Evolutionary conservation across 2,329 filamentous ascomycete genomes (phyloP), one percentile per base, ranked within the genome.

Genomic region (Neofusicoccum ribis): DNA sequence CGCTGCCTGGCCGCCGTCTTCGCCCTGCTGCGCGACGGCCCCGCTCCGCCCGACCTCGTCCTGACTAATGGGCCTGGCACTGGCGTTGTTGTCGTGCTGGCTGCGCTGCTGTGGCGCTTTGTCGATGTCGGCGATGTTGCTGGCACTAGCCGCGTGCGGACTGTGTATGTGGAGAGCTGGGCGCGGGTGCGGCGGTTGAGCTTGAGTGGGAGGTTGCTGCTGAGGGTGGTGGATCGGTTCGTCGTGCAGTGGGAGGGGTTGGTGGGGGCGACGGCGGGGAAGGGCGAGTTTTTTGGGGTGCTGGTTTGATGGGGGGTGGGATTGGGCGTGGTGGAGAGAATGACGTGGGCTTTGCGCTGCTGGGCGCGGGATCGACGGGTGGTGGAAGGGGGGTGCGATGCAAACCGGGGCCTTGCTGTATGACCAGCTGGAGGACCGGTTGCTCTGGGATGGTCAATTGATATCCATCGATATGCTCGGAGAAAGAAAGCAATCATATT

Each of bases 81-180:
- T 0, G 92, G 89, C 0, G 92, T 96, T 67, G 89, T 96, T 41
- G 82, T 97, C 54, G 77, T 90, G 3, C 73, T 89, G 2, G 86
- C 86, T 0, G 81, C 82, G 1, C 76, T 85, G 2, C 54, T 88
- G 14, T 71, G 91, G 59, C 82, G 85, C n/a, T 82, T 86, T 71
- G 80, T 84, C 66, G 72, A 82, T 65, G 56, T 77, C 5, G 67
- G 69, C 56, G 76, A 78, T 9, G 76, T 72, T 37, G 68, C 77
- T 43, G 72, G 72, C 7, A 75, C 81, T 20, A 78, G 82, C 34
- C 85, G 84, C 68, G 89, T 94, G 80, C 86, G 88, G 68, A 89
- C 91, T 9, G 82, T 98, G 14, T 99, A 95, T 75, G 86, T 97
- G 34, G 95, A 99, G 82, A 95, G 91, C 20, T 97, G 93, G 89